Evolutionary conservation across 495 filamentous ascomycete species (phyloP).

Genomic region (Neurospora sp.): DNA sequence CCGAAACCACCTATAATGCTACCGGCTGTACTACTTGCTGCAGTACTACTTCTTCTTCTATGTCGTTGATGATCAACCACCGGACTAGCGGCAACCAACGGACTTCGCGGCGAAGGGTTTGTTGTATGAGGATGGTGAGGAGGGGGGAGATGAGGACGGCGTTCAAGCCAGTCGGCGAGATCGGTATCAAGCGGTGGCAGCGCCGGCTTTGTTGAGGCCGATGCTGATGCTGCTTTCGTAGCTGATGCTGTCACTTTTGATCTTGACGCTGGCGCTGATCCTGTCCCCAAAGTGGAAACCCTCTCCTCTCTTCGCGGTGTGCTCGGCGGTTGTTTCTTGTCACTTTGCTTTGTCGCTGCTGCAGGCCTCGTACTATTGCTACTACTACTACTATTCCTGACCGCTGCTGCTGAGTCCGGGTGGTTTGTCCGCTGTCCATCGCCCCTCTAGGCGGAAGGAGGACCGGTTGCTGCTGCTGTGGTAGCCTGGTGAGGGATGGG

Average conservation of each 20-base stretch:
- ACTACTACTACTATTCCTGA: background rate
- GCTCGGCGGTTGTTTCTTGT: background rate
- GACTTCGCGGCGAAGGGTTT: background rate
- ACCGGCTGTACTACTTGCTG: background rate
- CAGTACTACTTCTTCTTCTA: background rate
- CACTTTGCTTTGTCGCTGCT: background rate
- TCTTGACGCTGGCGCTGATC: background rate
- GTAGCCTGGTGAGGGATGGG: conserved; percentile 16
- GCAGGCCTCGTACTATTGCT: background rate
- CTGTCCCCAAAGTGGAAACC: background rate
- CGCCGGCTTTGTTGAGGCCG: background rate
- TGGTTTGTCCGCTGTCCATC: background rate
- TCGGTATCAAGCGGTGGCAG: background rate
- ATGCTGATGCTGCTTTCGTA: background rate
- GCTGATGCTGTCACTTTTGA: background rate
- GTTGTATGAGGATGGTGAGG: background rate
- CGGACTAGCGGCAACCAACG: background rate
- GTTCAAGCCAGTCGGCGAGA: background rate
- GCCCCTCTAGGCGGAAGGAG: background rate
- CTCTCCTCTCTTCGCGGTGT: background rate
- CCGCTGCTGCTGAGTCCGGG: conserved; percentile 1
- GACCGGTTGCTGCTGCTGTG: conserved; percentile 1
- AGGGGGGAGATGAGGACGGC: background rate
- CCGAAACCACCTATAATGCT: background rate
- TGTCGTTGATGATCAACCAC: background rate